phyloP scores from a whole-genome alignment of 2,329 filamentous ascomycete genomes.

The Pseudocercospora vitis region DNA sequence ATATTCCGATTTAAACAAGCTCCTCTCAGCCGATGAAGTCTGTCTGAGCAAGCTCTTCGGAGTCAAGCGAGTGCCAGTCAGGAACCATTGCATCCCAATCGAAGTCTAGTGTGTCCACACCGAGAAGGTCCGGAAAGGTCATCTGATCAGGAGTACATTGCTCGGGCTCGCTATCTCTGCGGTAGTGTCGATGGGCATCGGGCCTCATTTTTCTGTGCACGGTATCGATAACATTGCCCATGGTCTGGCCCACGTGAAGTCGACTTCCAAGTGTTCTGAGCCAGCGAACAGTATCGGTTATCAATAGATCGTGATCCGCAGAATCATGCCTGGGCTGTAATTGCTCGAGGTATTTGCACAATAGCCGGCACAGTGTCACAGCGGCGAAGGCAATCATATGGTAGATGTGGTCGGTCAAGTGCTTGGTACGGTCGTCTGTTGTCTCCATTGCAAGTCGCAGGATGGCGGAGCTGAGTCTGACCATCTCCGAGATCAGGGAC shows the following conservation, averaged over 20 bases:
- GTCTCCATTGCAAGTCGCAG: conserved; percentile 47
- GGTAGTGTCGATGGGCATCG: background rate
- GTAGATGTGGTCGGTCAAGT: conserved; percentile 51
- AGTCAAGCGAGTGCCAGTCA: conserved; percentile 15
- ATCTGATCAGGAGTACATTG: conserved; percentile 6
- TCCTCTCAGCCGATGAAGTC: background rate
- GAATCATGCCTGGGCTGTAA: background rate
- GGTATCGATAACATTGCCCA: conserved; percentile 13
- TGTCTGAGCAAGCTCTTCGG: conserved; percentile 4
- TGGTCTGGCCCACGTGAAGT: conserved; percentile 14
- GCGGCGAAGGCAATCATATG: conserved; percentile 51
- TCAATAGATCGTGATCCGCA: conserved; percentile 5
- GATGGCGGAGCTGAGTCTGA: conserved; percentile 43
- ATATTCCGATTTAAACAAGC: too few species aligned
- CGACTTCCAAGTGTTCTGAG: conserved; percentile 11
- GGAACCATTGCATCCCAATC: conserved; percentile 17
- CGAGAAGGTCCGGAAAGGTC: conserved; percentile 12
- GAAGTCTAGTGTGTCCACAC: conserved; percentile 12
- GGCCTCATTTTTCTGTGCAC: conserved; percentile 17
- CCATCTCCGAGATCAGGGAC: conserved; percentile 40
- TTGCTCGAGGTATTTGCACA: conserved; percentile 27
- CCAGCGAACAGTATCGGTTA: conserved; percentile 8
- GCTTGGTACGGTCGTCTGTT: conserved; percentile 46
- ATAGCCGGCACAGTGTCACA: conserved; percentile 41
- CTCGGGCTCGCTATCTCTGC: conserved; percentile 12